phyloP scores from a whole-genome alignment of 2,329 filamentous ascomycete genomes.

The Corinectria fuckeliana region DNA sequence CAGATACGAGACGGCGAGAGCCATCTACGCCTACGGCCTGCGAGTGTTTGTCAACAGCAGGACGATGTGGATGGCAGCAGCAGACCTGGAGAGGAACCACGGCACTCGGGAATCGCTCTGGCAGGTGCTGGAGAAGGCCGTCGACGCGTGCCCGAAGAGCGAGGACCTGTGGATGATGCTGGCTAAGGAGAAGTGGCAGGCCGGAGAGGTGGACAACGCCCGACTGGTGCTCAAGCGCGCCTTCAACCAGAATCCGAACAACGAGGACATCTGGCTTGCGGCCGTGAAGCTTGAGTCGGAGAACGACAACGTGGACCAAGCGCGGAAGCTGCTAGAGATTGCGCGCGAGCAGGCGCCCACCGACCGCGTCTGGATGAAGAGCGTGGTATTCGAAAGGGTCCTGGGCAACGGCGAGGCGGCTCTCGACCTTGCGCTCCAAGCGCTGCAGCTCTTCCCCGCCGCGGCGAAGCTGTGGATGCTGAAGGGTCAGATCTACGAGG shows the following conservation, averaged over 20 bases:
- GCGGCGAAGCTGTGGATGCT: constrained; percentile 96
- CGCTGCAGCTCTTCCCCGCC: constrained; percentile 83
- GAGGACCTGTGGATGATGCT: constrained; percentile 96
- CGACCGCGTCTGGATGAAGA: constrained; percentile 97
- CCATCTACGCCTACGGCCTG: constrained; percentile 90
- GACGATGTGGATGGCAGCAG: constrained; percentile 88
- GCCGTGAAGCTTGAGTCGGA: constrained; percentile 97
- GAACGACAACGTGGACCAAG: constrained; percentile 81
- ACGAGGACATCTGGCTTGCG: constrained; percentile 97
- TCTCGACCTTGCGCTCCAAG: constrained; percentile 86
- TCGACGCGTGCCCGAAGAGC: constrained; percentile 89
- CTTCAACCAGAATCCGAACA: constrained; percentile 94
- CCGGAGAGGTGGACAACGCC: constrained; percentile 86
- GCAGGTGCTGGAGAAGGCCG: constrained; percentile 87
- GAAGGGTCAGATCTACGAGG: constrained; percentile 97
- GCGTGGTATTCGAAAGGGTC: constrained; percentile 90
- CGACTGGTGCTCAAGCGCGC: constrained; percentile 84
- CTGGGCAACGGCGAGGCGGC: constrained; percentile 80
- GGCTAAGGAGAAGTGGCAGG: constrained; percentile 92
- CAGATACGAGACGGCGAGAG: constrained; percentile 86
- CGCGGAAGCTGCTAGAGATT: constrained; percentile 79
- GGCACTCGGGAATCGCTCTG: constrained; percentile 83
- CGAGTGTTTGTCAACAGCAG: constrained; percentile 89
- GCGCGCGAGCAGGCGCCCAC: constrained; percentile 90
- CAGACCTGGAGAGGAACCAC: constrained; percentile 89